Evolutionary conservation across 1,284 basidiomycete genomes (phyloP).

Genomic region (Mrakiaceae sp.): DNA sequence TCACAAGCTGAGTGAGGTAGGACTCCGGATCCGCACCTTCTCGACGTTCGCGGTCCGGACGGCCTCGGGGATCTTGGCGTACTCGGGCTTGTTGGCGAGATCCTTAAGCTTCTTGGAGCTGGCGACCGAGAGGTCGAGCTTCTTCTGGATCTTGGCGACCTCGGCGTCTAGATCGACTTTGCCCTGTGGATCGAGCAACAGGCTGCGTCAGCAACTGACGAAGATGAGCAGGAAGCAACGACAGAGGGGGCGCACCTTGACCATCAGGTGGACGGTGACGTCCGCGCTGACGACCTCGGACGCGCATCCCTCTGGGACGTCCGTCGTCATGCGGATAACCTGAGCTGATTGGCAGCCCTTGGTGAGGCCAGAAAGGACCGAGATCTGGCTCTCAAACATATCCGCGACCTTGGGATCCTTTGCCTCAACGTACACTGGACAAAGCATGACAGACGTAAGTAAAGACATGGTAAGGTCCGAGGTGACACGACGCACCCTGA

Average conservation of each 20-base stretch:
- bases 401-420: slow-evolving; percentile 51
- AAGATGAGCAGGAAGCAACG: background rate
- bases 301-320: slow-evolving; percentile 78
- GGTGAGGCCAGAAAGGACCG: slow-evolving; percentile 69
- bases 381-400: slow-evolving; percentile 57
- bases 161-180: slow-evolving; percentile 73
- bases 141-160: slow-evolving; percentile 77
- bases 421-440: slow-evolving; percentile 64
- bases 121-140: slow-evolving; percentile 55
- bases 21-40: slow-evolving; percentile 45
- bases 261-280: slow-evolving; percentile 67
- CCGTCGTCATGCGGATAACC: slow-evolving; percentile 45
- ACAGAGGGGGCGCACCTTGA: slow-evolving; percentile 49
- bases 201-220: background rate
- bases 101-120: slow-evolving; percentile 67
- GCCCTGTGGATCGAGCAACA: slow-evolving; percentile 42
- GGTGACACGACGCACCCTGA: slow-evolving; percentile 44
- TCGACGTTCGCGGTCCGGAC: slow-evolving; percentile 64
- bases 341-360: slow-evolving; percentile 73
- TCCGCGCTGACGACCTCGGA: slow-evolving; percentile 65
- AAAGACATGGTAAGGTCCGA: background rate
- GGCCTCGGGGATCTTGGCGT: slow-evolving; percentile 63
- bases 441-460: background rate
- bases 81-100: slow-evolving; percentile 51
- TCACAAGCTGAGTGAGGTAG: background rate